Conservation (phyloP, 1,139 yeast genomes). For the Lodderomyces beijingensis region DNA sequence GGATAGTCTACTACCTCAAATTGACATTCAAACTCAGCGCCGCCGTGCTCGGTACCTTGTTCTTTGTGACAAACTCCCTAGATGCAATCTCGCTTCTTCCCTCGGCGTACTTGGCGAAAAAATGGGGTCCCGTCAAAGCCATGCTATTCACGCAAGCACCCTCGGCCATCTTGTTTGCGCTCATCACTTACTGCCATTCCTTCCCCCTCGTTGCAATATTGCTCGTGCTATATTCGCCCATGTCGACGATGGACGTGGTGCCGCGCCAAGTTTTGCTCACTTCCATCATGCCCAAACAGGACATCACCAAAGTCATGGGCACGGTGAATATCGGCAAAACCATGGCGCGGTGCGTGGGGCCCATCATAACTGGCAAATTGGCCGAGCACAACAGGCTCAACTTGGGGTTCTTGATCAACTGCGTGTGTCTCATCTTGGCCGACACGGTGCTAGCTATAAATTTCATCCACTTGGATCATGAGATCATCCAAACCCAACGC, state of each 20-base stretch:
- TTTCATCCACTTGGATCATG: slow-evolving; percentile 37
- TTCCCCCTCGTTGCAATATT: slow-evolving; percentile 45
- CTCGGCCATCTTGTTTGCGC: slow-evolving; percentile 56
- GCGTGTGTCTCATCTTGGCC: slow-evolving; percentile 46
- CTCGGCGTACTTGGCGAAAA: slow-evolving; percentile 60
- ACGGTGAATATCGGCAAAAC: slow-evolving; percentile 83
- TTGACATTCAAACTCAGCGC: slow-evolving; percentile 37
- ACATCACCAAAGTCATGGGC: slow-evolving; percentile 76
- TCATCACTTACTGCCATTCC: slow-evolving; percentile 22
- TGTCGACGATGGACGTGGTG: slow-evolving; percentile 84
- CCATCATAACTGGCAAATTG: slow-evolving; percentile 68
- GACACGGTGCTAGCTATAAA: slow-evolving; percentile 39
- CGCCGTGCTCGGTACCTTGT: slow-evolving; percentile 43
- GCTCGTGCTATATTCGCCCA: slow-evolving; percentile 46
- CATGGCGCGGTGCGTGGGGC: slow-evolving; percentile 78
- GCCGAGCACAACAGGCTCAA: slow-evolving; percentile 51
- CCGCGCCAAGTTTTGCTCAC: slow-evolving; percentile 81
- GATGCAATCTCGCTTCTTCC: slow-evolving; percentile 14
- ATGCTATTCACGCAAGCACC: slow-evolving; percentile 77
- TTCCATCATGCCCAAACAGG: slow-evolving; percentile 56
- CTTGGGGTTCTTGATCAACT: slow-evolving; percentile 62
- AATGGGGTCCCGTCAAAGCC: slow-evolving; percentile 74
- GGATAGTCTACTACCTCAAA: slow-evolving; percentile 79
- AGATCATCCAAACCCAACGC: slow-evolving; percentile 26
- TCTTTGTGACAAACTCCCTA: slow-evolving; percentile 46